These are phyloP conservation scores for Lumnitzera racemosa DNA, from an alignment of 345 rosid genomes.

Conservation along the genomic window DNA sequence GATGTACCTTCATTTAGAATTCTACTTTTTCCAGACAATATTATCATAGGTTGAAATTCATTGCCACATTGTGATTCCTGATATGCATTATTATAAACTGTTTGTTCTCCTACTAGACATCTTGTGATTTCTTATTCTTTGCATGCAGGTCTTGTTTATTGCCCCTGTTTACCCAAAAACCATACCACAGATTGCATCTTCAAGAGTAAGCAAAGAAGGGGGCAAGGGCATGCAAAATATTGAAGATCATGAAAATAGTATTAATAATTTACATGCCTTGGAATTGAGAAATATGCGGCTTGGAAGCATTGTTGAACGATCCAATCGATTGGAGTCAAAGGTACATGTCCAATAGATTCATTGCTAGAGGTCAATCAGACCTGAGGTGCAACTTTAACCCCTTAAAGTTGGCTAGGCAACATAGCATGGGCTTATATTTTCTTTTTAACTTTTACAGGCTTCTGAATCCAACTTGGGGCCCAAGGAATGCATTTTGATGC, in stretches of 20 bases:
- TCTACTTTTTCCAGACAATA: too few relatives aligned
- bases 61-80: too few relatives aligned
- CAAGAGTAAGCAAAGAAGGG: conserved; percentile 28
- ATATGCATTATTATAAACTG: too few relatives aligned
- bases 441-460: conserved; percentile 34
- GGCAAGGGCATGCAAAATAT: conserved; percentile 12
- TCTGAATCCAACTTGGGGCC: conserved; percentile 68
- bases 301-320: conserved; percentile 42
- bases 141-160: conserved; percentile 54
- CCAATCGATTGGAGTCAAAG: conserved; percentile 56
- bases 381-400: too few relatives aligned
- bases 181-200: conserved; percentile 33
- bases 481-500: conserved; percentile 70
- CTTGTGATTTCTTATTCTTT: too few relatives aligned
- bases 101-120: too few relatives aligned
- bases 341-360: conserved; percentile 18
- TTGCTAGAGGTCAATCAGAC: too few relatives aligned
- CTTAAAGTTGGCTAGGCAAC: too few relatives aligned
- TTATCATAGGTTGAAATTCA: too few relatives aligned
- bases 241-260: conserved; percentile 20
- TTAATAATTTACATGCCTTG: conserved; percentile 24
- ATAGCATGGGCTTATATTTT: background rate
- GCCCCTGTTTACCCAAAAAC: conserved; percentile 61
- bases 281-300: conserved; percentile 45
- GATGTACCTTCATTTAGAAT: too few relatives aligned